A percentile compares a stretch with the other conserved stretches of the same genome.
Evolutionary conservation across 2,329 filamentous ascomycete genomes (phyloP).

Genomic region (Dichotomopilus funicola): DNA sequence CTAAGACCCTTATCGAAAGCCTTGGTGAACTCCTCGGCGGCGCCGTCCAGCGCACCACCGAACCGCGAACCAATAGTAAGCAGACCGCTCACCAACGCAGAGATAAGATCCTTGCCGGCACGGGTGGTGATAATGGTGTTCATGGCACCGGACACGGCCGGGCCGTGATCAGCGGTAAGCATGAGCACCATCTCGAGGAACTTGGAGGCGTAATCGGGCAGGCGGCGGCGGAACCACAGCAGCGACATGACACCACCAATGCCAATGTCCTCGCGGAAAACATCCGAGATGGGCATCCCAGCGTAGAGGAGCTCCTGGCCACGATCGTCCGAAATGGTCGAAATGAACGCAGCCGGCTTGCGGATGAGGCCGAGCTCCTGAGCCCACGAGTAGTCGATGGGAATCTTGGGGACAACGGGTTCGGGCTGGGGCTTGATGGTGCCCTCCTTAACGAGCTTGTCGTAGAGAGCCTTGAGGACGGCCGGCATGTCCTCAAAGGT

Average conservation of each 20-base stretch:
- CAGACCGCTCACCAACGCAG: slow-evolving; percentile 89
- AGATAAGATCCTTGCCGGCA: slow-evolving; percentile 98
- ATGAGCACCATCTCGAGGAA: slow-evolving; percentile 99
- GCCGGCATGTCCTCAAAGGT: slow-evolving; percentile 94
- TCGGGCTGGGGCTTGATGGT: slow-evolving; percentile 80
- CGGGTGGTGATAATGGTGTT: slow-evolving; percentile 99
- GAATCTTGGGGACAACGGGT: slow-evolving; percentile 95
- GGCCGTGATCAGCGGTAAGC: slow-evolving; percentile 98
- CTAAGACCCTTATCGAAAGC: slow-evolving; percentile 97
- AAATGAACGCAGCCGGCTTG: slow-evolving; percentile 99
- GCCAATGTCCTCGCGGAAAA: slow-evolving; percentile 97
- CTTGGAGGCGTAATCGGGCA: slow-evolving; percentile 93
- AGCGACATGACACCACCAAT: slow-evolving; percentile 99
- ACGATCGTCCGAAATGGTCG: slow-evolving; percentile 99
- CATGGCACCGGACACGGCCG: slow-evolving; percentile 98
- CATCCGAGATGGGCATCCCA: slow-evolving; percentile 99
- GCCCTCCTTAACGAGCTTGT: slow-evolving; percentile 77
- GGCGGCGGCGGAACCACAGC: slow-evolving; percentile 97
- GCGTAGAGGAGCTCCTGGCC: slow-evolving; percentile 98
- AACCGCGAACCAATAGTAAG: slow-evolving; percentile 97
- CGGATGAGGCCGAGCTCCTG: slow-evolving; percentile 99
- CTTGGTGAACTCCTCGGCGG: slow-evolving; percentile 96
- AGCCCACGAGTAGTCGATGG: slow-evolving; percentile 99
- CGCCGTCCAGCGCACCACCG: slow-evolving; percentile 95
- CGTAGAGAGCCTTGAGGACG: slow-evolving; percentile 73